Conservation (phyloP, 1,284 basidiomycete species). For the Irpex sp. region DNA sequence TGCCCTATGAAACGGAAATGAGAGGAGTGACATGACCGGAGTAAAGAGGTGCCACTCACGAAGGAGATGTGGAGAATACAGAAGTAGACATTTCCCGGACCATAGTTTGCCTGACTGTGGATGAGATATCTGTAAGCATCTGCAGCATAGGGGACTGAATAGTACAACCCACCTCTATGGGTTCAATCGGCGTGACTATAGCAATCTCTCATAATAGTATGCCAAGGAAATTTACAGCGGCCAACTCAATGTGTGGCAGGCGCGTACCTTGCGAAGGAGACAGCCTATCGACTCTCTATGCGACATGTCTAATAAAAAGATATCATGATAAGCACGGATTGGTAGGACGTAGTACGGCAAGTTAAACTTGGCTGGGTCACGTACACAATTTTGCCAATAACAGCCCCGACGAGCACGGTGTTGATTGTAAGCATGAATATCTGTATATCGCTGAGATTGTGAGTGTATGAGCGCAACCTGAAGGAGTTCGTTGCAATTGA, state of each 20-base stretch:
- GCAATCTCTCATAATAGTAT: constrained; percentile 11
- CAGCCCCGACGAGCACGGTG: constrained; percentile 18
- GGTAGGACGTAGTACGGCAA: background rate
- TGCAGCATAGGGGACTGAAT: no score
- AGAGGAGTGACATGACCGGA: background rate
- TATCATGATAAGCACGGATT: background rate
- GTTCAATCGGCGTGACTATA: constrained; percentile 18
- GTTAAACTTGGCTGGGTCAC: background rate
- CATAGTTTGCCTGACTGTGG: background rate
- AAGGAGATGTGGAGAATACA: constrained; percentile 12
- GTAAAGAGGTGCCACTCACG: constrained; percentile 6
- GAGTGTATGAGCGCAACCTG: constrained; percentile 9
- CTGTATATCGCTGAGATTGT: constrained; percentile 21
- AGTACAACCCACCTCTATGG: constrained; percentile 12
- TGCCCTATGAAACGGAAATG: constrained; percentile 3
- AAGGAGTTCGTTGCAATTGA: constrained; percentile 12
- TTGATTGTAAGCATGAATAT: constrained; percentile 21
- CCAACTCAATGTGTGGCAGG: constrained; percentile 13
- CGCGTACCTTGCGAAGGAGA: background rate
- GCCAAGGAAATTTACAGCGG: constrained; percentile 21
- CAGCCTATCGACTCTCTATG: background rate
- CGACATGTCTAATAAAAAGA: background rate
- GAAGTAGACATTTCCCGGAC: constrained; percentile 3
- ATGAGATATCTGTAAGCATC: no score
- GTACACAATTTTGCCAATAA: constrained; percentile 19